Conservation (phyloP, 108 stramenopile species). For the Discostella stelligeroides region DNA sequence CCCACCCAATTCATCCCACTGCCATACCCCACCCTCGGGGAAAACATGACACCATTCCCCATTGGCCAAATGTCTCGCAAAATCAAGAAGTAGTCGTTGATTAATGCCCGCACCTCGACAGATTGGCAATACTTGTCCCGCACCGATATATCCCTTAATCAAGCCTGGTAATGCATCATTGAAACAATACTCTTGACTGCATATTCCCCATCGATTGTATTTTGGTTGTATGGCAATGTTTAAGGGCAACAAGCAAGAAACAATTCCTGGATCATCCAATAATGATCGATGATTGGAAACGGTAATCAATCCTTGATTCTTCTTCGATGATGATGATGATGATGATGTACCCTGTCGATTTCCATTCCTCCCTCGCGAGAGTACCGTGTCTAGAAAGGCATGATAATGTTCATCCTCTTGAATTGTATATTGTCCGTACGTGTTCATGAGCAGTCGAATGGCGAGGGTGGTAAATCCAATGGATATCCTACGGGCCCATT, state of each 20-base stretch:
- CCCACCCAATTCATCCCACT: slow-evolving; percentile 58
- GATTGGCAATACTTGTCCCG: slow-evolving; percentile 71
- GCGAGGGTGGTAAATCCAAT: slow-evolving; percentile 47
- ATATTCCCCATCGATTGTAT: slow-evolving; percentile 67
- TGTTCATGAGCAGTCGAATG: slow-evolving; percentile 51
- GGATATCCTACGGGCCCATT: slow-evolving; percentile 37
- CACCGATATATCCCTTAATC: slow-evolving; percentile 61
- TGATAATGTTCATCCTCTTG: slow-evolving; percentile 39
- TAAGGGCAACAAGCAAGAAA: slow-evolving; percentile 57
- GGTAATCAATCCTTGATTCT: slow-evolving; percentile 52
- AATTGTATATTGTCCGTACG: slow-evolving; percentile 45
- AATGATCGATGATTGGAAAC: slow-evolving; percentile 71
- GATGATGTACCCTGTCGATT: neutral
- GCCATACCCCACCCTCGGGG: slow-evolving; percentile 76
- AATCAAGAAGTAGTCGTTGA: slow-evolving; percentile 58
- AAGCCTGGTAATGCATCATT: slow-evolving; percentile 49
- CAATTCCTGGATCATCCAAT: slow-evolving; percentile 67
- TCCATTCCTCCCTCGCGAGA: neutral
- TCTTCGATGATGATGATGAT: neutral
- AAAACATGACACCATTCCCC: slow-evolving; percentile 81
- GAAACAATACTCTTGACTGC: slow-evolving; percentile 77
- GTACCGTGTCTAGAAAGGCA: slow-evolving; percentile 31
- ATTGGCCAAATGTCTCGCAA: slow-evolving; percentile 52
- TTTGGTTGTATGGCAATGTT: slow-evolving; percentile 51
- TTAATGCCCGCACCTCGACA: slow-evolving; percentile 59